Conservation (phyloP, 2,329 filamentous ascomycete genomes). For the Teratosphaeria gauchensis region DNA sequence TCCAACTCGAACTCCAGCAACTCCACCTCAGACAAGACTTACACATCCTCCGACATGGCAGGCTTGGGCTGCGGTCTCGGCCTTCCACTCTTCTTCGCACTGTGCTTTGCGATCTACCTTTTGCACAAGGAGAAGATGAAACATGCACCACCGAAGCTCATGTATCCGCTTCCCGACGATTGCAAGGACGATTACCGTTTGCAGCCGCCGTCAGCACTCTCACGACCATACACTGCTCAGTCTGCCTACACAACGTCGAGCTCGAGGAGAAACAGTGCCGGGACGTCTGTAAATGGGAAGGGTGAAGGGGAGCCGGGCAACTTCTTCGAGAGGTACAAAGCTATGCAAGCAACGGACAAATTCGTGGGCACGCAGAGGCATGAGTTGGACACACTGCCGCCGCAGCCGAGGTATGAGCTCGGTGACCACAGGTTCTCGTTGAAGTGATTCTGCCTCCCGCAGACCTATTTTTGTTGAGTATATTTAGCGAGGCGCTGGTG, state of each 20-base stretch:
- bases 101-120: conserved; percentile 13
- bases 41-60: conserved; percentile 19
- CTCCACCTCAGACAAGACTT: conserved; percentile 1
- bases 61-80: conserved; percentile 20
- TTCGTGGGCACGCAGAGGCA: not conserved
- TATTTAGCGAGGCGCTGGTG: not conserved
- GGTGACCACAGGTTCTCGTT: not conserved
- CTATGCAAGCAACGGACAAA: not conserved
- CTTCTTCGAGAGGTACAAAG: not conserved
- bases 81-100: conserved; percentile 19
- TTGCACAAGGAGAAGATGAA: conserved; percentile 13
- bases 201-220: conserved; percentile 5
- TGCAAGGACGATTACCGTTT: conserved; percentile 12
- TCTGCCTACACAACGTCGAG: not conserved
- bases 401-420: not conserved
- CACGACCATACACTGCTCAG: not conserved
- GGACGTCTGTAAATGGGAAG: not conserved
- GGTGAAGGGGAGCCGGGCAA: not conserved
- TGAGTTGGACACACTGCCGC: not conserved
- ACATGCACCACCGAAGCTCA: conserved; percentile 16
- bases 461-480: not conserved
- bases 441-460: not conserved
- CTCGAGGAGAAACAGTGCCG: not conserved
- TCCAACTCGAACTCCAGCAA: not conserved
- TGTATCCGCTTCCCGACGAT: conserved; percentile 25